A percentile compares a stretch with the other conserved stretches of the same genome.
phyloP scores from a whole-genome alignment of 768 basidiomycete genomes.

The Lyophyllum shimeji region DNA sequence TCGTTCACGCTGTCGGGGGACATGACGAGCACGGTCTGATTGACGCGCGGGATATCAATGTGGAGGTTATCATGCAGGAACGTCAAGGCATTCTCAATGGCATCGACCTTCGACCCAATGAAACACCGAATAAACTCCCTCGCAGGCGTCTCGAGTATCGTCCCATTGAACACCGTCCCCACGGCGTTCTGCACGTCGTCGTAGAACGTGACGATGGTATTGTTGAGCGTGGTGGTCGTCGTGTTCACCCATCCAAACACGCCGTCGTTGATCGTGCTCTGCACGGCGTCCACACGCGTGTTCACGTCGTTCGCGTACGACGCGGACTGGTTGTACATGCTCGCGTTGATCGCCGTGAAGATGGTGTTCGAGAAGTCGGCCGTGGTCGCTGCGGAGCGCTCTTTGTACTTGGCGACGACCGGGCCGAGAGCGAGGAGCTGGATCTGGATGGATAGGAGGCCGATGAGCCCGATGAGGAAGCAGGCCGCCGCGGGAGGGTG shows the following conservation, averaged over 20 bases:
- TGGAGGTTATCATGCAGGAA: constrained; percentile 89
- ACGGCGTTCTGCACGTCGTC: constrained; percentile 79
- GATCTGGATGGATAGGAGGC: constrained; percentile 81
- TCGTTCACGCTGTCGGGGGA: constrained; percentile 73
- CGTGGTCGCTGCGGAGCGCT: constrained; percentile 58
- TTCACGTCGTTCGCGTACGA: constrained; percentile 82
- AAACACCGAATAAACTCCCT: constrained; percentile 89
- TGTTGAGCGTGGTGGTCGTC: constrained; percentile 85
- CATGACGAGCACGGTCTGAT: constrained; percentile 73
- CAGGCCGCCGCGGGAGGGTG: constrained; percentile 89
- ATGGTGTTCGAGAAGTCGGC: constrained; percentile 71
- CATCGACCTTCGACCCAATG: constrained; percentile 87
- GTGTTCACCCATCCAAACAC: constrained; percentile 95
- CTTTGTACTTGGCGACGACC: constrained; percentile 65
- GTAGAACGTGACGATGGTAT: constrained; percentile 86
- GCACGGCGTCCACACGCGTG: constrained; percentile 61
- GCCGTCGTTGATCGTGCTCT: constrained; percentile 79
- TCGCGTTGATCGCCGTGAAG: constrained; percentile 72
- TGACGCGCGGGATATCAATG: constrained; percentile 77
- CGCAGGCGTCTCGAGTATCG: constrained; percentile 76
- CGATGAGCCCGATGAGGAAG: constrained; percentile 91
- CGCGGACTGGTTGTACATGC: constrained; percentile 80
- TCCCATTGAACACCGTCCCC: constrained; percentile 77
- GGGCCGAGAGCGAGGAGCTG: constrained; percentile 82
- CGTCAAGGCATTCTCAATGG: constrained; percentile 83